A percentile compares a stretch with the other conserved stretches of the same genome.
These are phyloP conservation scores for Starmerella geochares DNA, from an alignment of 805 yeast species.

Conservation along the genomic window DNA sequence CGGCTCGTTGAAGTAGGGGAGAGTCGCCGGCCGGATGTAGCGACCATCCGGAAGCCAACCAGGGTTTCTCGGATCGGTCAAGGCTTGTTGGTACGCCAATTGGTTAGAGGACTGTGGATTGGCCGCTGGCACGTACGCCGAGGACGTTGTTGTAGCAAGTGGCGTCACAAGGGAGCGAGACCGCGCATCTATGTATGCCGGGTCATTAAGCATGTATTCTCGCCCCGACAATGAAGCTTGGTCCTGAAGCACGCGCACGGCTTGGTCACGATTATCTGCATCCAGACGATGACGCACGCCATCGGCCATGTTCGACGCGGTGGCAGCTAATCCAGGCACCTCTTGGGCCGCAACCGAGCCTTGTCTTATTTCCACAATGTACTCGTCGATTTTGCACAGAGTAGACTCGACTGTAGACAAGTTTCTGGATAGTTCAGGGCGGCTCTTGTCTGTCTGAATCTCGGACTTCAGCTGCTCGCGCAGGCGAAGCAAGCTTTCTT, in stretches of 20 bases:
- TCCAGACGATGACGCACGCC: slow-evolving; percentile 13
- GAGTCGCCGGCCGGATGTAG: neutral
- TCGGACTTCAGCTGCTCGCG: slow-evolving; percentile 3
- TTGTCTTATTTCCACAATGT: neutral
- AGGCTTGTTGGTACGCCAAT: slow-evolving; percentile 8
- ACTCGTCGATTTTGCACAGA: neutral
- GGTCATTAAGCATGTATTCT: slow-evolving; percentile 5
- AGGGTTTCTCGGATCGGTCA: slow-evolving; percentile 2
- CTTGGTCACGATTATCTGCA: neutral
- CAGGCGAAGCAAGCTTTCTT: slow-evolving; percentile 8
- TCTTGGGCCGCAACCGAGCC: slow-evolving; percentile 1
- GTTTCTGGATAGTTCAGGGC: neutral
- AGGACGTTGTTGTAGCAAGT: slow-evolving; percentile 5
- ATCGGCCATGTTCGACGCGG: slow-evolving; percentile 1
- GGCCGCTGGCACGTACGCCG: slow-evolving; percentile 9
- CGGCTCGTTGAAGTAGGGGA: neutral
- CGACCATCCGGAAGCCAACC: slow-evolving; percentile 19
- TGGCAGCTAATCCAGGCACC: neutral
- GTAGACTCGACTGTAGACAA: neutral
- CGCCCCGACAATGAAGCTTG: neutral
- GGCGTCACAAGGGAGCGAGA: slow-evolving; percentile 17
- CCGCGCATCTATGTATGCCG: slow-evolving; percentile 16
- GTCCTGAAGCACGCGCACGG: slow-evolving; percentile 7
- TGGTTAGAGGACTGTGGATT: slow-evolving; percentile 6
- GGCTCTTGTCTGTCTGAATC: neutral